Base-by-base conservation (phyloP, 2,329 filamentous ascomycete genomes). In the Chlorencoelia australis region DNA sequence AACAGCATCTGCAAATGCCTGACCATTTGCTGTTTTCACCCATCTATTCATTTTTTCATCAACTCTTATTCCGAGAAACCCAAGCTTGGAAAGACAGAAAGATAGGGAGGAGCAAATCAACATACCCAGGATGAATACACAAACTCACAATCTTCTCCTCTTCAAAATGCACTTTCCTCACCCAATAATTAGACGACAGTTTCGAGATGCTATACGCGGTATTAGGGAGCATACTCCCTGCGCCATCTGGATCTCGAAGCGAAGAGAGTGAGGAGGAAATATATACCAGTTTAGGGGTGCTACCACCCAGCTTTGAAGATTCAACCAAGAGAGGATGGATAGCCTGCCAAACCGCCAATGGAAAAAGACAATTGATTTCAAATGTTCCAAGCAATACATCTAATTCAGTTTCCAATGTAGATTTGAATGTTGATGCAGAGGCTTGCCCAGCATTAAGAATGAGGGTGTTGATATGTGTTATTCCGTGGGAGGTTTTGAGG, bases 371-470 rank as follows among this genome's bases (percentile, higher is more conserved):
- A 45, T 74, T 73, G 33, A 63, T 45, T 1, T 61, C 49, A 29
- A 69, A 51, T 44, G 64, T 56, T 1, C 46, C 45, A 3, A 43
- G 25, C 18, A 71, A 35, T 8, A 62, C 58, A 4, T 55, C 53
- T 9, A 60, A 47, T 8, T 54, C 47, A 8, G 61, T 58, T 2
- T 47, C 39, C 2, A 61, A 51, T 0, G 45, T 42, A 7, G 39
- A 18, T 0, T 54, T 51, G 34, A 50, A 65, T 4, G 43, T 29
- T 1, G 52, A 45, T 3, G 52, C 52, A 3, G 64, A 57, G n/a
- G n/a, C n/a, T n/a, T n/a, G n/a, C 7, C 62, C 69, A 0, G 70
- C 68, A 44, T 73, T 73, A 20, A 67, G 62, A 34, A 75, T 63
- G 3, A 74, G 54, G 7, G 67, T 50, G 43, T 75, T 65, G 2